These are phyloP conservation scores for Lyophyllum semitale DNA, from an alignment of 768 basidiomycete genomes.

Conservation along the genomic window DNA sequence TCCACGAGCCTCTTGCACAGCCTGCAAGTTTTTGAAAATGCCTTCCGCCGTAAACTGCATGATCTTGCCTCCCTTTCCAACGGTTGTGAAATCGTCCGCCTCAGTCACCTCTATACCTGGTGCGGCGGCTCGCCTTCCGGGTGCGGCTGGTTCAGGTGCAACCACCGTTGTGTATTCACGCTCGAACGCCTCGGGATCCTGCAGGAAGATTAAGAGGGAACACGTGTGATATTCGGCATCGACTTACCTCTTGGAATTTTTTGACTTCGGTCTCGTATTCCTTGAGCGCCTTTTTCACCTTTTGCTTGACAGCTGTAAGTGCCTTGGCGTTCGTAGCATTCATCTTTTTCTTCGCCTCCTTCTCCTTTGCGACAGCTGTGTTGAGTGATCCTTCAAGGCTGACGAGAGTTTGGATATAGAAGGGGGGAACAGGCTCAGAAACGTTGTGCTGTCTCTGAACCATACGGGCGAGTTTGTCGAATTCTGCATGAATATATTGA, in stretches of 20 bases:
- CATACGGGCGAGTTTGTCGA: conserved; percentile 92
- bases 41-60: conserved; percentile 81
- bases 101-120: conserved; percentile 45
- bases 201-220: conserved; percentile 4
- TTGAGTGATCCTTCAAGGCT: conserved; percentile 79
- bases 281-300: conserved; percentile 87
- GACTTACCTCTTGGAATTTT: conserved; percentile 73
- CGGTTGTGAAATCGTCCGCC: conserved; percentile 81
- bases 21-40: conserved; percentile 90
- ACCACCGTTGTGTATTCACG: conserved; percentile 64
- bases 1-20: conserved; percentile 91
- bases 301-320: conserved; percentile 97
- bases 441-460: conserved; percentile 85
- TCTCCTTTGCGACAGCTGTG: conserved; percentile 78
- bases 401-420: conserved; percentile 75
- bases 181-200: conserved; percentile 92
- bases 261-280: conserved; percentile 85
- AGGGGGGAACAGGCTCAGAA: conserved; percentile 83
- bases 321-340: conserved; percentile 92
- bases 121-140: conserved; percentile 33
- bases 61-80: conserved; percentile 86
- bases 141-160: conserved; percentile 44
- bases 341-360: conserved; percentile 95
- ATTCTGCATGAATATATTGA: conserved; percentile 55
- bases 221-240: neutral